Percentiles rank a stretch among this genome's conserved stretches.
phyloP scores from a whole-genome alignment of 1,284 basidiomycete species.

The Rhodotorula sp. region DNA sequence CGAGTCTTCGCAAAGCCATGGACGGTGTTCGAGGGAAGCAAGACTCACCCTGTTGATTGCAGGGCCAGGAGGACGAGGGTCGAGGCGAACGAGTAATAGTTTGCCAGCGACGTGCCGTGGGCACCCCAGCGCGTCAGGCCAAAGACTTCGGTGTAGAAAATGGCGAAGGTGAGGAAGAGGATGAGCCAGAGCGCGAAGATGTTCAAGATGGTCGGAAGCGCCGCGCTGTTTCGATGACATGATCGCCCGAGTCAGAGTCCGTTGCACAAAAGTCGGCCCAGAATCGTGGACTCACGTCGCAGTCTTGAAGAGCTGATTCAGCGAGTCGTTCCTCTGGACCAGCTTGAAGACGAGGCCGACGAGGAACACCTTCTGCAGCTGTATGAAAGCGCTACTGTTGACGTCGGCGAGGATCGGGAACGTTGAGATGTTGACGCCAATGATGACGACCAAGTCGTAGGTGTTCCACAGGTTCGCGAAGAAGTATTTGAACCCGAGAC shows the following conservation, averaged over 20 bases:
- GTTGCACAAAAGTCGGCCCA: constrained; percentile 51
- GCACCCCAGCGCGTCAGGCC: constrained; percentile 80
- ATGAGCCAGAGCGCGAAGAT: constrained; percentile 86
- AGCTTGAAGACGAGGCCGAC: constrained; percentile 89
- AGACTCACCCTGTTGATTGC: constrained; percentile 55
- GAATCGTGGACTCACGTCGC: constrained; percentile 65
- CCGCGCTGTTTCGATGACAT: not conserved
- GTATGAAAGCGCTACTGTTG: constrained; percentile 15
- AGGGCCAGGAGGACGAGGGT: constrained; percentile 76
- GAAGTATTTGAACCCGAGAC: constrained; percentile 72
- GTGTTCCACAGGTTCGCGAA: constrained; percentile 87
- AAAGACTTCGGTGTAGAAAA: constrained; percentile 89
- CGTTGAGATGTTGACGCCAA: constrained; percentile 80
- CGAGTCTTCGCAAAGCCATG: constrained; percentile 40
- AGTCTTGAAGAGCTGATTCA: constrained; percentile 97
- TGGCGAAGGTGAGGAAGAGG: constrained; percentile 87
- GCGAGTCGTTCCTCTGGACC: constrained; percentile 79
- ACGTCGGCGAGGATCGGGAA: constrained; percentile 63
- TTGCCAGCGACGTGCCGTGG: constrained; percentile 69
- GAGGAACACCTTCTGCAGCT: constrained; percentile 91
- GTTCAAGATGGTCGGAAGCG: constrained; percentile 65
- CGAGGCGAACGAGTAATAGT: constrained; percentile 73
- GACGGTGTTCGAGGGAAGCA: not conserved
- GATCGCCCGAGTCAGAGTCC: constrained; percentile 46
- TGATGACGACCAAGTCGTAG: constrained; percentile 81